A percentile compares a stretch with the other conserved stretches of the same genome.
phyloP scores from a whole-genome alignment of 768 basidiomycete genomes.

The Termitomyces sp. region DNA sequence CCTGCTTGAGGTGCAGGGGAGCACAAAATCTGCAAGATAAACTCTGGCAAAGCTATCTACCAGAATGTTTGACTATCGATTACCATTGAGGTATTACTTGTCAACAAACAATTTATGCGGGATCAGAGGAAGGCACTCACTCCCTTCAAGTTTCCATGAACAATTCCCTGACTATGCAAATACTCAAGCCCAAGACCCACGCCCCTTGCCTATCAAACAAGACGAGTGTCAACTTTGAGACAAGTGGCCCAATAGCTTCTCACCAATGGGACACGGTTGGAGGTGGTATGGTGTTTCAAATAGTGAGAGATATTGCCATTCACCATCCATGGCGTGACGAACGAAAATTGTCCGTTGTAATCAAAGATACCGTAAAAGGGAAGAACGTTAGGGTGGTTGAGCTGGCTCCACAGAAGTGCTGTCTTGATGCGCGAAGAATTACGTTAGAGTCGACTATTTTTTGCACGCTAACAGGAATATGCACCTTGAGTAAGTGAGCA shows the following conservation, averaged over 20 bases:
- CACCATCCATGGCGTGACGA: conserved; percentile 14
- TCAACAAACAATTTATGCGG: neutral
- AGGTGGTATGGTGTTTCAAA: neutral
- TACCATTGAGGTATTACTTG: neutral
- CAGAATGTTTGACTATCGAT: neutral
- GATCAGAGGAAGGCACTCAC: neutral
- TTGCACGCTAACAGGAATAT: too few species aligned
- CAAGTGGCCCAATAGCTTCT: neutral
- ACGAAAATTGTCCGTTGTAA: conserved; percentile 2
- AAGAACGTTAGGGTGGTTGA: too few species aligned
- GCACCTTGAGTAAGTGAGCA: neutral
- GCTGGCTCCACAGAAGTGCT: too few species aligned
- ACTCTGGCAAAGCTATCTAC: neutral
- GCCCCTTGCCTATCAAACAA: neutral
- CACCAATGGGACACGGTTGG: neutral
- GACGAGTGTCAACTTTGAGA: neutral
- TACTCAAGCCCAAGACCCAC: neutral
- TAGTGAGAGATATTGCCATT: neutral
- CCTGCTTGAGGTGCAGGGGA: neutral
- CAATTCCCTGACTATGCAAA: neutral
- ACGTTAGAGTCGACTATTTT: too few species aligned
- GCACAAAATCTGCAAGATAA: neutral
- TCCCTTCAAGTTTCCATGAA: neutral
- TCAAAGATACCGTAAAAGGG: conserved; percentile 13
- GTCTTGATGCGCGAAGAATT: too few species aligned